A percentile compares a stretch with the other conserved stretches of the same genome.
phyloP scores from a whole-genome alignment of 306 rosid species.

The Vigna radiata region DNA sequence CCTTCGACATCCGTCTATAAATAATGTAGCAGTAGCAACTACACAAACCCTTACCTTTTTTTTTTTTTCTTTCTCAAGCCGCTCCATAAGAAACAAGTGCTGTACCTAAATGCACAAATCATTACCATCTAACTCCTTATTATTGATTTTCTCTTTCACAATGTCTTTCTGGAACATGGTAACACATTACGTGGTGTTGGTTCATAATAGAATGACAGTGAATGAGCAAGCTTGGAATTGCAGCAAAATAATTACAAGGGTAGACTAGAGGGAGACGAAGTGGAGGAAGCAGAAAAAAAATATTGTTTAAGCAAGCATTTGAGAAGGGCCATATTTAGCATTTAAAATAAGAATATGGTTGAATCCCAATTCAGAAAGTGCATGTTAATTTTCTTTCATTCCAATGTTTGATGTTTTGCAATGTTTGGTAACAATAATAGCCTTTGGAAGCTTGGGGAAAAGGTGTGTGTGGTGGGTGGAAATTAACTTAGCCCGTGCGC shows the following conservation, averaged over 20 bases:
- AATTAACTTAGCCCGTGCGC: constrained; percentile 52
- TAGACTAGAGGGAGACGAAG: constrained; percentile 14
- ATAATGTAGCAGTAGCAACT: constrained; percentile 44
- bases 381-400: neutral
- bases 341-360: neutral
- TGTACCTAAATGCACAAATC: neutral
- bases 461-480: constrained; percentile 47
- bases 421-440: constrained; percentile 42
- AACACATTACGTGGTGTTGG: constrained; percentile 12
- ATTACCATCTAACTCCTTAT: constrained; percentile 10
- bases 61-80: constrained; percentile 40
- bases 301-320: constrained; percentile 9
- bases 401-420: constrained; percentile 31
- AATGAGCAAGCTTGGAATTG: constrained; percentile 11
- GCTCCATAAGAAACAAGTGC: neutral
- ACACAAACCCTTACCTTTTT: constrained; percentile 33
- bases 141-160: neutral
- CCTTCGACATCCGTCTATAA: constrained; percentile 45
- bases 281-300: constrained; percentile 32
- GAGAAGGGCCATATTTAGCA: neutral
- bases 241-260: constrained; percentile 27
- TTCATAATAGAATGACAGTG: constrained; percentile 17
- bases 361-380: constrained; percentile 32
- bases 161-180: neutral
- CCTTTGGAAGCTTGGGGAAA: constrained; percentile 22